Evolutionary conservation across 2,329 filamentous ascomycete species (phyloP), one percentile per base, ranked within the genome.

Genomic region (Venturia asperata): DNA sequence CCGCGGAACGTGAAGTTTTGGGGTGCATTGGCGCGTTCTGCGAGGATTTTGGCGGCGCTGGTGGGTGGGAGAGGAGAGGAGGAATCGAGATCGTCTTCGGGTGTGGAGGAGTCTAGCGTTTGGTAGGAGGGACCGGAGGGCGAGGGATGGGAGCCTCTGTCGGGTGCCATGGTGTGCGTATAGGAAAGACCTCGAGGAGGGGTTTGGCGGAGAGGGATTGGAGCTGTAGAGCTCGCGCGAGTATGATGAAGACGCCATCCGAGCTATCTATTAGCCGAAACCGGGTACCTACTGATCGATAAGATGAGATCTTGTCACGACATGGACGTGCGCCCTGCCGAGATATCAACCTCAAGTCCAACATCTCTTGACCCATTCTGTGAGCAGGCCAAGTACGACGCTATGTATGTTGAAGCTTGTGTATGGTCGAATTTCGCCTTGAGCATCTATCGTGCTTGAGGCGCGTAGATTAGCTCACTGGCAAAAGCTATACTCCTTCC

Each of bases 1-100:
- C 91, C 91, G 65, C 94, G 88, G 34, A 88, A 66, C 0, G 94
- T 97, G 77, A 99, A 97, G 78, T 91, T 60, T 37, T 84, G 84
- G 6, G 79, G 78, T 67, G 81, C 74, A 6, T 71, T 69, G 3
- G 77, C 76, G 17, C 72, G 73, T n/a, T 69, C 67, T 21, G 68
- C 68, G 37, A 69, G 68, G 47, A 66, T 21, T 21, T 66, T 52
- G n/a, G 65, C 64, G 45, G 64, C 64, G 52, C 17, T 21, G 52
- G 52, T 30, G 3, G 52, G 30, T 58, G 52, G 52, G 27, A 58
- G 52, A 9, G 49, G 49, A n/a, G 27, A 58, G 52, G 27, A 10
- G 27, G 27, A 37, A n/a, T 58, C 52, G 52, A 58, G 52, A 7
- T 58, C 30, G 15, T 58, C 30, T 34, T 58, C 52, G 27, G 52